A percentile compares a stretch with the other conserved stretches of the same genome.
Conservation (phyloP, 345 rosid genomes). For the Bretschneidera sinensis region DNA sequence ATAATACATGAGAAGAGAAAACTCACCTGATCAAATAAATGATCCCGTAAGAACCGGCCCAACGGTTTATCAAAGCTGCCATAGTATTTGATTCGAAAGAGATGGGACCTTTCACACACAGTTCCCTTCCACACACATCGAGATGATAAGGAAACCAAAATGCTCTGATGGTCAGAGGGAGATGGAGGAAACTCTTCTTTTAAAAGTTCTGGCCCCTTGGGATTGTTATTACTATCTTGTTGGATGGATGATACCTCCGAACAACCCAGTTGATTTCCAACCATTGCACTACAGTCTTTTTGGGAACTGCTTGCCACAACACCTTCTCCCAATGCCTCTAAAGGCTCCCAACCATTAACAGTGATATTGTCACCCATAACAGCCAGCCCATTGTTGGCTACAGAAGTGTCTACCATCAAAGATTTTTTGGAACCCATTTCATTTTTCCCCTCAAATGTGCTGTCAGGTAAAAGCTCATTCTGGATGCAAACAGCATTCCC, state of each 20-base stretch:
- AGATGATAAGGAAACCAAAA: constrained; percentile 93
- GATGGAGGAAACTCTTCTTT: constrained; percentile 94
- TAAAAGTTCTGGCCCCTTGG: constrained; percentile 40
- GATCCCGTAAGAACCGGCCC: constrained; percentile 89
- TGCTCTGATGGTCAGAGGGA: constrained; percentile 95
- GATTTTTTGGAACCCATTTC: constrained; percentile 33
- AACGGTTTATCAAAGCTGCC: constrained; percentile 95
- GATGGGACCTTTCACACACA: constrained; percentile 93
- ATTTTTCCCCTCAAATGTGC: constrained; percentile 29
- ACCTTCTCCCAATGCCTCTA: constrained; percentile 23
- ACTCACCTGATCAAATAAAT: constrained; percentile 87
- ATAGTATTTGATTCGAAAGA: constrained; percentile 90
- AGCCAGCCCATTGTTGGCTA: constrained; percentile 24
- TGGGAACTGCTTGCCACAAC: constrained; percentile 26
- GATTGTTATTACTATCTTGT: constrained; percentile 34
- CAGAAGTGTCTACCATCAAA: constrained; percentile 24
- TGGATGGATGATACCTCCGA: constrained; percentile 36
- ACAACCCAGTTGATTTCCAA: constrained; percentile 26
- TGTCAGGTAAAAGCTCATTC: constrained; percentile 23
- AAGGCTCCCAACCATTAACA: constrained; percentile 20
- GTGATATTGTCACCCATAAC: constrained; percentile 21
- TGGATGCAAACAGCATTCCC: constrained; percentile 32
- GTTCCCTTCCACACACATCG: constrained; percentile 98
- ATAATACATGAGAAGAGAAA: too few species aligned
- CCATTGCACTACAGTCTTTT: constrained; percentile 20